Percentiles rank a stretch among this genome's conserved stretches.
Conservation (phyloP, 2,329 filamentous ascomycete genomes). For the Epichloe scottii region DNA sequence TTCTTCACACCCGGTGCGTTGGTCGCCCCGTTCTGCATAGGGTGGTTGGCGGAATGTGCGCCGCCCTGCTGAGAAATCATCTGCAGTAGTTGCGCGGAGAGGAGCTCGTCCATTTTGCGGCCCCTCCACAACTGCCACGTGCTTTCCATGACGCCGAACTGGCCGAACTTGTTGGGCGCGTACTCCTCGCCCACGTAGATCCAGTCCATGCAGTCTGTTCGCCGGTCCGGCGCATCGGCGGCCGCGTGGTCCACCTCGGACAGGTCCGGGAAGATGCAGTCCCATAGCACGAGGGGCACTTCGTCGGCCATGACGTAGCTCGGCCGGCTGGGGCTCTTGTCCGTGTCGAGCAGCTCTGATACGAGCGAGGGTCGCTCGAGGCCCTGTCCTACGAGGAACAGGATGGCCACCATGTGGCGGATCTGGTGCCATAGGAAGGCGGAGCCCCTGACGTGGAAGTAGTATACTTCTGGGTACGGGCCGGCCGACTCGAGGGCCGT, state of each 20-base stretch:
- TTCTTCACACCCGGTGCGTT: constrained; percentile 20
- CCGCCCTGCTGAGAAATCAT: constrained; percentile 33
- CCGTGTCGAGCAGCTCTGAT: constrained; percentile 59
- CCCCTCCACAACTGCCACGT: constrained; percentile 77
- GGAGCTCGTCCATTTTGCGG: constrained; percentile 78
- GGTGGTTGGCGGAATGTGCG: neutral
- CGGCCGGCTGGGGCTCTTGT: constrained; percentile 61
- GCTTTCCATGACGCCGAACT: constrained; percentile 55
- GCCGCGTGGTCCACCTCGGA: neutral
- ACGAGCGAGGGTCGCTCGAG: constrained; percentile 67
- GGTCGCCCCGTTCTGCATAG: neutral
- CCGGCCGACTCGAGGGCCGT: neutral
- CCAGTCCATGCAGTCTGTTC: constrained; percentile 59
- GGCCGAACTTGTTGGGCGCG: constrained; percentile 47
- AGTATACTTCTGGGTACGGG: constrained; percentile 57
- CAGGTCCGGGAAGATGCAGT: constrained; percentile 68
- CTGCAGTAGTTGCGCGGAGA: constrained; percentile 63
- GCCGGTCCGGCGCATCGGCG: constrained; percentile 10
- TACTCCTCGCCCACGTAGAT: constrained; percentile 60
- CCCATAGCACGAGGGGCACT: constrained; percentile 84
- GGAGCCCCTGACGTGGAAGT: constrained; percentile 77
- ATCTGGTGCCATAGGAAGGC: constrained; percentile 99
- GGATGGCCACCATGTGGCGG: constrained; percentile 77
- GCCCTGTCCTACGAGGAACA: constrained; percentile 88
- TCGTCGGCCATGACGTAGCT: constrained; percentile 87